Conservation (phyloP, 1,284 basidiomycete genomes). For the Lentinula novae-zelandiae region DNA sequence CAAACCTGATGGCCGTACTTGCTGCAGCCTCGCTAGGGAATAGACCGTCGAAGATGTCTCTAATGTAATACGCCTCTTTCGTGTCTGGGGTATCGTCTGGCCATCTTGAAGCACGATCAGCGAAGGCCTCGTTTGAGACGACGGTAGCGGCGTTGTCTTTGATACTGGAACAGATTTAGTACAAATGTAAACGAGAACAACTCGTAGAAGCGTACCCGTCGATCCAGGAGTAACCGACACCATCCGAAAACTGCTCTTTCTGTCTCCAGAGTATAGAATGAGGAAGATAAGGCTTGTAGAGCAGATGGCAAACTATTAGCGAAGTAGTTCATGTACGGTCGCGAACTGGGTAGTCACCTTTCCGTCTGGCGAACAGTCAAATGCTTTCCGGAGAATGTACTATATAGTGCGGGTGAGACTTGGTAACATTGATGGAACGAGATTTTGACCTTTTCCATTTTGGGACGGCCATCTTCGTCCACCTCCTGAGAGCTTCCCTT, state of each 20-base stretch:
- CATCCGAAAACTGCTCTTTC: constrained; percentile 99
- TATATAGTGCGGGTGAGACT: constrained; percentile 25
- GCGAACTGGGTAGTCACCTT: constrained; percentile 45
- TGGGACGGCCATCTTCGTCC: constrained; percentile 84
- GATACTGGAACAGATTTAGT: constrained; percentile 50
- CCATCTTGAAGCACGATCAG: constrained; percentile 76
- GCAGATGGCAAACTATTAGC: constrained; percentile 1
- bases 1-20: constrained; percentile 85
- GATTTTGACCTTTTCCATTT: constrained; percentile 83
- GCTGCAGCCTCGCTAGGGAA: constrained; percentile 89
- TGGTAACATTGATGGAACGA: constrained; percentile 1
- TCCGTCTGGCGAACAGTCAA: constrained; percentile 84
- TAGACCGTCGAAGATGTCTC: constrained; percentile 87
- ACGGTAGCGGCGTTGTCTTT: constrained; percentile 81
- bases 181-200: background rate
- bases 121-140: constrained; percentile 84
- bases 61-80: constrained; percentile 96
- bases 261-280: constrained; percentile 96
- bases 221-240: constrained; percentile 99
- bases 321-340: background rate
- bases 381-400: constrained; percentile 98
- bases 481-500: constrained; percentile 76
- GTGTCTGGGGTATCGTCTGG: constrained; percentile 86
- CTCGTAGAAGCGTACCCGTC: constrained; percentile 66
- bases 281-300: constrained; percentile 83